Base-by-base conservation (phyloP, 805 yeast genomes). In the Kazachstania bromeliacearum region DNA sequence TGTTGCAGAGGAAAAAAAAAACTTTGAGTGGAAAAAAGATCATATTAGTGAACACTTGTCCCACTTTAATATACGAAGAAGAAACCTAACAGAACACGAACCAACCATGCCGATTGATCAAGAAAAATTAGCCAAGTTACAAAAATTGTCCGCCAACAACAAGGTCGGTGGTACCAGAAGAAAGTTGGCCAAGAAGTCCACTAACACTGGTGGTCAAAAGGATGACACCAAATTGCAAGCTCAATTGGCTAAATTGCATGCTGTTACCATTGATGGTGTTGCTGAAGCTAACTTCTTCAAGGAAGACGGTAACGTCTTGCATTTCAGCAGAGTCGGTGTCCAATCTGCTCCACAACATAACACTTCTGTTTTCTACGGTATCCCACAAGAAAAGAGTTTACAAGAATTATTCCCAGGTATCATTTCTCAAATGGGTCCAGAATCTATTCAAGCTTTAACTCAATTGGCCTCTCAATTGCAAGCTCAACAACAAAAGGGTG, bases 231-330 rank as follows among this genome's bases (percentile, higher is more conserved):
- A 85, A 69, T 75, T 88, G 64, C 92, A 85, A 71, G 85, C 79
- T 55, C 77, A 92, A 60, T 73, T 88, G 67, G 81, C 79, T 66
- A 87, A 88, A 70, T 73, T 89, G 63, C 81, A 83, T 67, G 92
- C 88, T 51, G 83, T 81, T 68, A 81, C 85, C 57, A 68, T 89
- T 57, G 87, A 81, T 51, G 85, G 82, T 57, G 79, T 89, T 59
- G 94, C 85, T 64, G 96, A 89, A 73, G 96, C 95, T 60, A 89
- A 88, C 77, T 83, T 89, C 75, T 88, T 89, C 83, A 83, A 74
- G 67, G 94, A 84, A 47, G 95, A 89, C 63, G 96, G 96, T 62
- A 81, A 80, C 60, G 95, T 89, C 48, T 71, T 89, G 64, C 96
- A 88, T 73, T 85, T 89, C 77, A 79, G 82, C 74, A 81, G 89